A percentile compares a stretch with the other conserved stretches of the same genome.
These are phyloP conservation scores for Penicillium capsulatum DNA, from an alignment of 2,329 filamentous ascomycete genomes.

Conservation along the genomic window DNA sequence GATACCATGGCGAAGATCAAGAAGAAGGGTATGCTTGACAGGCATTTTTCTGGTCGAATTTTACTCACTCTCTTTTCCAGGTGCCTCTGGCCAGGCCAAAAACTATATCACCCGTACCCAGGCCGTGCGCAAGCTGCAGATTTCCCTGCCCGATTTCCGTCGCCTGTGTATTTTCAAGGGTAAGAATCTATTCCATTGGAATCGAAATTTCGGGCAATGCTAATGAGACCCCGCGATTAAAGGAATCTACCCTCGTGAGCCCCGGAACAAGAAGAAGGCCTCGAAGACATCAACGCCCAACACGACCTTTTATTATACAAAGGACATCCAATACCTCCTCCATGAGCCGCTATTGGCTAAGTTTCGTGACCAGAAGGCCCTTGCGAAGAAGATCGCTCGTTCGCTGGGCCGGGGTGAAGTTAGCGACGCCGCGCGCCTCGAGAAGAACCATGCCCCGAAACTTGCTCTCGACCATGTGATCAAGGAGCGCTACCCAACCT, in stretches of 20 bases:
- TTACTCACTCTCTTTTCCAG: conserved; percentile 35
- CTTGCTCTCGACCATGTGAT: conserved; percentile 95
- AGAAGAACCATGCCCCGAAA: conserved; percentile 84
- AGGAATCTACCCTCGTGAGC: conserved; percentile 95
- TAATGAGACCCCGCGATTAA: conserved; percentile 13
- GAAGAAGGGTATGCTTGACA: conserved; percentile 66
- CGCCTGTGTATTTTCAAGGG: conserved; percentile 99
- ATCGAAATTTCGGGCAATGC: neutral
- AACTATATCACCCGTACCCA: conserved; percentile 98
- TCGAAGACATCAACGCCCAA: conserved; percentile 83
- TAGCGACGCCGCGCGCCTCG: conserved; percentile 78
- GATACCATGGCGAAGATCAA: conserved; percentile 68
- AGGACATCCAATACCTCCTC: conserved; percentile 96
- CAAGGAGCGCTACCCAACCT: conserved; percentile 96
- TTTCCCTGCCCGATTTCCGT: conserved; percentile 94
- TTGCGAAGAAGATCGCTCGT: conserved; percentile 95
- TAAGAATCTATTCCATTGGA: conserved; percentile 22
- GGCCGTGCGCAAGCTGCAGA: conserved; percentile 94
- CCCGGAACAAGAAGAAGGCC: conserved; percentile 93
- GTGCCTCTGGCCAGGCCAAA: conserved; percentile 85
- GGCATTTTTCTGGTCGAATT: neutral
- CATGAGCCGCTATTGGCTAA: conserved; percentile 92
- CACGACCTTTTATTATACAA: conserved; percentile 88
- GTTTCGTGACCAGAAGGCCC: conserved; percentile 93
- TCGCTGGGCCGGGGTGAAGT: conserved; percentile 90